Evolutionary conservation across 1,284 basidiomycete genomes (phyloP), one percentile per base, ranked within the genome.

Genomic region (Veloboletus limbatus): DNA sequence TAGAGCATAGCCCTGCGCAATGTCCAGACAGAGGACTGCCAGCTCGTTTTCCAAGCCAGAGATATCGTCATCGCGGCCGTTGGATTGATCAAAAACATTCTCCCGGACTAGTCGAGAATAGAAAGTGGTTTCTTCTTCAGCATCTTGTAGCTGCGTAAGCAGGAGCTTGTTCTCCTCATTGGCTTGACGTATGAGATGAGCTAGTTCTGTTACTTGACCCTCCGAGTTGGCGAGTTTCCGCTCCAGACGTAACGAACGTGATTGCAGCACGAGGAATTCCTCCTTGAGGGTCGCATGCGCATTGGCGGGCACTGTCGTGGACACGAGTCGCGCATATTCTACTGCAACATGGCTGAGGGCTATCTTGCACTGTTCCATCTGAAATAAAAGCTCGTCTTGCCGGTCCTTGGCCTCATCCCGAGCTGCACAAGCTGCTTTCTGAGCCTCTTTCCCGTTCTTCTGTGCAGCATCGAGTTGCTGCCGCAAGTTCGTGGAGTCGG

Each of bases 171-270:
- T 83, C 41, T 79, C 71, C 11, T 81, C 77, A 33, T 76, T 75
- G 18, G 69, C 68, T 25, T 79, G 75, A 24, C 82, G 79, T 54
- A 85, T 72, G 25, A 88, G 71, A 47, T 76, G 65, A 1, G 78
- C 80, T 10, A 89, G 68, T 53, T 87, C 84, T 11, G 70, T 60
- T 11, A 85, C 82, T 58, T 88, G 84, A 13, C 67, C 77, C 46
- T 87, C 82, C 8, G 82, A 71, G 55, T 85, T 85, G 26, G 76
- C 79, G 6, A 85, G 68, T 58, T 82, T 85, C 50, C 85, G 76
- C 56, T 85, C 78, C 14, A 87, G 66, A 26, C 81, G 77, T 26
- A 72, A 62, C 16, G 70, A 66, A 10, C 71, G 75, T 20, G 79
- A 56, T 46, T 74, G 73, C 18, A 77, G 57, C 0, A 61, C 55